These are phyloP conservation scores for Metarhizium anisopliae DNA, from an alignment of 2,329 filamentous ascomycete species.

Conservation along the genomic window DNA sequence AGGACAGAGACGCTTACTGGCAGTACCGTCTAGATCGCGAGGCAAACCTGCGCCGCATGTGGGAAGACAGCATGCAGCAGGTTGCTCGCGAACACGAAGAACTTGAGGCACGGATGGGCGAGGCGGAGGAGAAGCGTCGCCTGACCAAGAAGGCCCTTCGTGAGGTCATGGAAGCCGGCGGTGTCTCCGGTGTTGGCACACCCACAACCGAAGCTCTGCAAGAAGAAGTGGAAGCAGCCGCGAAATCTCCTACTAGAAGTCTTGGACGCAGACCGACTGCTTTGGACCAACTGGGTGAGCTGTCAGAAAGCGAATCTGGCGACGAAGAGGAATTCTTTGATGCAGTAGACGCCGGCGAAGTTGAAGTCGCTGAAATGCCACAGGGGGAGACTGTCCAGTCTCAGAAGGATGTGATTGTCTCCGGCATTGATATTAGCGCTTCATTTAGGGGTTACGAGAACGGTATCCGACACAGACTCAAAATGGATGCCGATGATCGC, in stretches of 20 bases:
- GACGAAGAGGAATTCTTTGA: constrained; percentile 95
- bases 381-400: constrained; percentile 30
- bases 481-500: constrained; percentile 84
- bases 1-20: constrained; percentile 94
- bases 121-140: constrained; percentile 83
- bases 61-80: constrained; percentile 98
- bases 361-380: constrained; percentile 67
- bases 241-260: constrained; percentile 30
- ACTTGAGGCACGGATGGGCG: constrained; percentile 76
- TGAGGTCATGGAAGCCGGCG: constrained; percentile 62
- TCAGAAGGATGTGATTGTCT: constrained; percentile 27
- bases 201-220: constrained; percentile 19
- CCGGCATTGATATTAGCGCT: constrained; percentile 55
- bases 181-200: constrained; percentile 23
- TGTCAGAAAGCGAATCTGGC: constrained; percentile 75
- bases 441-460: constrained; percentile 91
- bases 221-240: constrained; percentile 22
- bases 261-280: constrained; percentile 52
- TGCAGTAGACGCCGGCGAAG: constrained; percentile 85
- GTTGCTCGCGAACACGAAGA: constrained; percentile 93
- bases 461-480: constrained; percentile 67
- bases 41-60: constrained; percentile 84
- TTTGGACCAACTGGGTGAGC: constrained; percentile 60
- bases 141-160: constrained; percentile 82
- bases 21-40: constrained; percentile 90